Percentiles rank a stretch among this genome's conserved stretches.
phyloP scores from a whole-genome alignment of 2,329 filamentous ascomycete species.

The Sporothrix euskadiensis region DNA sequence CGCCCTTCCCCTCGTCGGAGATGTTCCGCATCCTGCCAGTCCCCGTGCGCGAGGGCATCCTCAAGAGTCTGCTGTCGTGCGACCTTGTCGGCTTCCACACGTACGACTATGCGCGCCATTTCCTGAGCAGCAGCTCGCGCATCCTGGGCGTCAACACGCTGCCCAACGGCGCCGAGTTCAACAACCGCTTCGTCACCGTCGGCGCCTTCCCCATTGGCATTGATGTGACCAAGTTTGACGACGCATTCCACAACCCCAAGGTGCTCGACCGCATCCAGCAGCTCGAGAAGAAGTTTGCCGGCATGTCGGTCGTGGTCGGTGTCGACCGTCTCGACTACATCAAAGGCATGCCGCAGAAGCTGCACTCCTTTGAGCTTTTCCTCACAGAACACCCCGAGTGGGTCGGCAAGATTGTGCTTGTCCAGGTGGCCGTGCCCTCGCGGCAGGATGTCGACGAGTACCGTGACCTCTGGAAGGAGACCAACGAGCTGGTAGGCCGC shows the following conservation, averaged over 20 bases:
- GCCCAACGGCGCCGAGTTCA: constrained; percentile 89
- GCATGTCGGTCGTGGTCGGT: constrained; percentile 93
- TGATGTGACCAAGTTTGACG: constrained; percentile 92
- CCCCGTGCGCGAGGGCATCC: constrained; percentile 84
- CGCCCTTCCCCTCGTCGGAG: constrained; percentile 93
- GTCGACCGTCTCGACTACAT: constrained; percentile 98
- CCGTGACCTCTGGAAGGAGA: constrained; percentile 89
- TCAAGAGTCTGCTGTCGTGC: constrained; percentile 85
- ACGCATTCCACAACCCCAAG: constrained; percentile 79
- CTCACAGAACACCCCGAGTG: constrained; percentile 95
- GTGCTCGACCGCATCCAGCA: constrained; percentile 85
- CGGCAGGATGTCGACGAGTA: constrained; percentile 97
- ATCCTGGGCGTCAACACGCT: constrained; percentile 80
- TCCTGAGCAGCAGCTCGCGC: constrained; percentile 92
- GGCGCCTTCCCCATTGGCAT: constrained; percentile 98
- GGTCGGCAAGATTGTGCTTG: constrained; percentile 95
- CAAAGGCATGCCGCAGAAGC: constrained; percentile 96
- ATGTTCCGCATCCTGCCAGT: constrained; percentile 96
- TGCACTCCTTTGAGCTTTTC: constrained; percentile 95
- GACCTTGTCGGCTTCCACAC: constrained; percentile 98
- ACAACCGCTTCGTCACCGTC: constrained; percentile 84
- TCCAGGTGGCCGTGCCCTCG: constrained; percentile 93
- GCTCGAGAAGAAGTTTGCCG: constrained; percentile 87
- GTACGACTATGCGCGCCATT: constrained; percentile 98
- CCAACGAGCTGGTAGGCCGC: constrained; percentile 93